Evolutionary conservation across 1,284 basidiomycete species (phyloP).

Genomic region (Leccinum holopus): DNA sequence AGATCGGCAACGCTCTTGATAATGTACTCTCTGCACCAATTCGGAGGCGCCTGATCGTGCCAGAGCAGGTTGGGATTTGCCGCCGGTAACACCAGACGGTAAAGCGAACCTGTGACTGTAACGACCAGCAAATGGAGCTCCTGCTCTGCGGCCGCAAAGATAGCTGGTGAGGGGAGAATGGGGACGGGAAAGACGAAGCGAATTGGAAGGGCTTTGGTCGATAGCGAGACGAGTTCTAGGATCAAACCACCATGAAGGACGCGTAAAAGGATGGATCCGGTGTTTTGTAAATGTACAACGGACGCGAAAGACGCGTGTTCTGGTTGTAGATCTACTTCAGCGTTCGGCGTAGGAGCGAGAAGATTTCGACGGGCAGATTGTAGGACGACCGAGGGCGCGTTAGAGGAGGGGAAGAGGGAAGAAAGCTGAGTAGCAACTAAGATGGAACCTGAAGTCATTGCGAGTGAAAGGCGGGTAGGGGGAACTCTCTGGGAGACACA

Average conservation of each 20-base stretch:
- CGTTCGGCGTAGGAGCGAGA: slow-evolving; percentile 42
- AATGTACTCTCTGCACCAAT: slow-evolving; percentile 69
- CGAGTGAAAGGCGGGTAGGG: not conserved
- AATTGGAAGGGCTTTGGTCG: slow-evolving; percentile 59
- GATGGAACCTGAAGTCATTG: slow-evolving; percentile 45
- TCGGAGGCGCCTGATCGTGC: slow-evolving; percentile 50
- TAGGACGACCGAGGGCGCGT: slow-evolving; percentile 53
- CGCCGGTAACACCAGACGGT: slow-evolving; percentile 71
- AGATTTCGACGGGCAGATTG: slow-evolving; percentile 57
- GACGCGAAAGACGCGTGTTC: slow-evolving; percentile 76
- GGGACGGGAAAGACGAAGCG: slow-evolving; percentile 77
- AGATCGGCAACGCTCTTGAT: slow-evolving; percentile 52
- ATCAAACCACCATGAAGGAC: slow-evolving; percentile 73
- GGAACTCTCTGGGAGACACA: not conserved
- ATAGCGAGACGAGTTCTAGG: slow-evolving; percentile 74
- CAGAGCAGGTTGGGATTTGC: slow-evolving; percentile 53
- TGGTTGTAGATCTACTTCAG: slow-evolving; percentile 53
- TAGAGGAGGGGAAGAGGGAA: slow-evolving; percentile 53
- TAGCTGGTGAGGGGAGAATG: slow-evolving; percentile 64
- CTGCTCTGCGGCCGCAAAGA: slow-evolving; percentile 58
- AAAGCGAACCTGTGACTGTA: slow-evolving; percentile 72
- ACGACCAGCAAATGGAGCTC: slow-evolving; percentile 73
- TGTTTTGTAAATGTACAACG: slow-evolving; percentile 54
- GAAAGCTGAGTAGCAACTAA: slow-evolving; percentile 65
- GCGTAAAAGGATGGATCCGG: slow-evolving; percentile 72